Evolutionary conservation across 768 basidiomycete species (phyloP).

Genomic region (Boletus patriciae): DNA sequence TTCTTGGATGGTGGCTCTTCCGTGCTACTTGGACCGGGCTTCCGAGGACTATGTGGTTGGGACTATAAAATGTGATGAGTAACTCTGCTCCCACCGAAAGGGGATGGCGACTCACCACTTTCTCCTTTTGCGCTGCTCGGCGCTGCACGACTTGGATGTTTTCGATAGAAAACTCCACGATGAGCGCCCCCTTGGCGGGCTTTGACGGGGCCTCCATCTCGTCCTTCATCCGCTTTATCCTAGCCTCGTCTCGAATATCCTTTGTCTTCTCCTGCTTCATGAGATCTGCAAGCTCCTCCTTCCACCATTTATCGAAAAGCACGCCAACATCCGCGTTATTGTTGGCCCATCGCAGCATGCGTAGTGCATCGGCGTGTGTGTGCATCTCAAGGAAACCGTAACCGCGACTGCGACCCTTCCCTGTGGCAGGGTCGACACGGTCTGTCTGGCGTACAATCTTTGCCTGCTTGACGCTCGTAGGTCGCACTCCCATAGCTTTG

Average conservation of each 20-base stretch:
- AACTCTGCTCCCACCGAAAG: not conserved
- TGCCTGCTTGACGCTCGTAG: slow-evolving; percentile 72
- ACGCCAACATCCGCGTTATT: slow-evolving; percentile 68
- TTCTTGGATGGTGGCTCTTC: slow-evolving; percentile 45
- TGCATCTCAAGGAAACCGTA: slow-evolving; percentile 95
- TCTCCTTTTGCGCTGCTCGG: slow-evolving; percentile 54
- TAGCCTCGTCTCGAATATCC: slow-evolving; percentile 47
- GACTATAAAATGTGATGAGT: slow-evolving; percentile 4
- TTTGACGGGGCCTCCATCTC: slow-evolving; percentile 46
- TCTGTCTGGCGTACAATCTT: slow-evolving; percentile 92
- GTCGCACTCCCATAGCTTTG: slow-evolving; percentile 29
- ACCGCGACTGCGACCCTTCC: slow-evolving; percentile 85
- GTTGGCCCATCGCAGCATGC: slow-evolving; percentile 92
- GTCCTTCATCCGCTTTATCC: slow-evolving; percentile 59
- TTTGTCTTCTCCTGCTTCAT: slow-evolving; percentile 53
- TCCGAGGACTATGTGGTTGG: slow-evolving; percentile 1
- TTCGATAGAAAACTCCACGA: slow-evolving; percentile 97
- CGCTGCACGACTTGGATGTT: slow-evolving; percentile 88
- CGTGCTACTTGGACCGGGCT: not conserved
- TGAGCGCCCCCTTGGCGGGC: slow-evolving; percentile 51
- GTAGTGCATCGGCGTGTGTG: slow-evolving; percentile 84
- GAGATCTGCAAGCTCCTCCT: slow-evolving; percentile 66
- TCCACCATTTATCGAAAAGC: slow-evolving; percentile 83
- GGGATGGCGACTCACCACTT: slow-evolving; percentile 13
- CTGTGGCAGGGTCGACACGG: slow-evolving; percentile 84